Conservation (phyloP, 1,284 basidiomycete species). For the Apiotrichum sp. region DNA sequence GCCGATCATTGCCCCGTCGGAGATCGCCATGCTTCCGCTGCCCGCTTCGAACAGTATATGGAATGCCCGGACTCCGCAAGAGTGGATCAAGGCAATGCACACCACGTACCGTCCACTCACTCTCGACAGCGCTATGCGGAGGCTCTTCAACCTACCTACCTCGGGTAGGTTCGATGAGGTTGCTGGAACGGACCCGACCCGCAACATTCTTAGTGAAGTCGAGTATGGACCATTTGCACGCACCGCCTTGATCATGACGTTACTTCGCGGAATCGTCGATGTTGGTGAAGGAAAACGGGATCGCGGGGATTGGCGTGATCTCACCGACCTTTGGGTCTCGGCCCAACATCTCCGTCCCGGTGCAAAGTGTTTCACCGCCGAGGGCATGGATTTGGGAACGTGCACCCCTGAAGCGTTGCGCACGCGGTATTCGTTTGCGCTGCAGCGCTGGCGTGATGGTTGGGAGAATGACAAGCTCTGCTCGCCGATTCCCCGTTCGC, state of each 20-base stretch:
- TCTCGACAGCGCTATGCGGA: constrained; percentile 43
- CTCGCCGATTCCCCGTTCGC: not conserved
- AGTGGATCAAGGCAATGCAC: constrained; percentile 41
- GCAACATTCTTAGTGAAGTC: constrained; percentile 31
- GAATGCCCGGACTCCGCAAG: constrained; percentile 43
- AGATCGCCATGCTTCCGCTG: constrained; percentile 43
- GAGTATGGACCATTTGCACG: constrained; percentile 48
- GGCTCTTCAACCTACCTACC: constrained; percentile 39
- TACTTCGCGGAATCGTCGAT: constrained; percentile 47
- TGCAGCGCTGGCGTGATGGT: constrained; percentile 47
- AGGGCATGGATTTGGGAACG: constrained; percentile 29
- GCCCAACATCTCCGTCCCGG: constrained; percentile 31
- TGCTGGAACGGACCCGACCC: constrained; percentile 31
- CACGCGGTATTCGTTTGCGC: constrained; percentile 30
- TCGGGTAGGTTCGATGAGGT: constrained; percentile 37
- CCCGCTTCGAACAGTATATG: constrained; percentile 48
- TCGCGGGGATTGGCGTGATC: constrained; percentile 45
- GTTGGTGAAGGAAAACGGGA: constrained; percentile 47
- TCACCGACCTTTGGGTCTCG: constrained; percentile 44
- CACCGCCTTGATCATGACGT: constrained; percentile 43
- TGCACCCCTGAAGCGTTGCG: constrained; percentile 30
- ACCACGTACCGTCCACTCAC: constrained; percentile 33
- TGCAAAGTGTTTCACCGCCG: constrained; percentile 27
- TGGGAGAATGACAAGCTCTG: constrained; percentile 49
- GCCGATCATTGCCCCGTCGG: constrained; percentile 39